Base-by-base conservation (phyloP, 345 rosid species). In the Moringa oleifera region DNA sequence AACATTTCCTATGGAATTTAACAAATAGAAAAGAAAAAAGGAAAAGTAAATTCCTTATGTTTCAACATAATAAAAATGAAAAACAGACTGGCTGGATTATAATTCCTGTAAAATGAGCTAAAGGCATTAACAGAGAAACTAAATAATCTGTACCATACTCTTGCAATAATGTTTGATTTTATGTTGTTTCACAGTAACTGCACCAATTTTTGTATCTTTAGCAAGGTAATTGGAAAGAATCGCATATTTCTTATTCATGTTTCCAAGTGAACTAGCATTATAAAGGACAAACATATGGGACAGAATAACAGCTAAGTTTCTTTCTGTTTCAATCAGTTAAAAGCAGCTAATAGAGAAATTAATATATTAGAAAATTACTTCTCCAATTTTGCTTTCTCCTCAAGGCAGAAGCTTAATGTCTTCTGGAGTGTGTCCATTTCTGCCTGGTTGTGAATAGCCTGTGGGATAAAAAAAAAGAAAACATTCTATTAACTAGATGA, bases 381-480 rank as follows among this genome's bases (percentile, higher is more conserved):
- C 65, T 86, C 87, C 69, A 88, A 51, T 54, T 77, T 84, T 73
- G 79, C 85, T 61, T 83, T 90, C 77, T 94, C 99, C 56, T 81
- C 85, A 6, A 83, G 76, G 63, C 85, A 88, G 51, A 71, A 64
- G 57, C 79, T 82, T 71, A 86, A 66, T 65, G 88, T 80, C 71
- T 86, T 86, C 53, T 57, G 88, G 31, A 90, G 86, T 22, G 82
- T 58, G 58, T 81, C 90, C 73, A 88, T 81, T 72, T 94, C 97
- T 17, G 95, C 75, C 71, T 81, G 87, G 63, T 85, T 87, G 50
- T 90, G 96, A 70, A 90, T 88, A 46, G 85, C 90, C 98, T 89
- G 66, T 31, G 22, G 49, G 5, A 36, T 31, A 65, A 57, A 61
- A 47, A 18, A 65, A 25, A 60, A 62, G 37, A 4, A 55, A 23